phyloP scores from a whole-genome alignment of 345 rosid genomes.

The Lenwebbia sp. region DNA sequence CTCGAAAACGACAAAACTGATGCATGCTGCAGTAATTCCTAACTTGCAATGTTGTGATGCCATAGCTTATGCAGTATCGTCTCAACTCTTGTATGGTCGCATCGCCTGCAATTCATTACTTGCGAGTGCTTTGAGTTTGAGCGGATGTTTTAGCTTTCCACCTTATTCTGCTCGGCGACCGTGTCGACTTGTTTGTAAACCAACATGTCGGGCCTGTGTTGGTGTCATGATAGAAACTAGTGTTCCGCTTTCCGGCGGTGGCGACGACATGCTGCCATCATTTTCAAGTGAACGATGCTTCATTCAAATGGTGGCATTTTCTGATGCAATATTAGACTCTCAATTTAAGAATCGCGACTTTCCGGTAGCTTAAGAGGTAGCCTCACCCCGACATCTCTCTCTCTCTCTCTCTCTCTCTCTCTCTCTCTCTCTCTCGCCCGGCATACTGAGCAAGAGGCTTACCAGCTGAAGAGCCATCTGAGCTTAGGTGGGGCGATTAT shows the following conservation, averaged over 20 bases:
- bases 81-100: neutral
- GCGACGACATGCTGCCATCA: neutral
- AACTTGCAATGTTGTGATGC: neutral
- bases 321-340: neutral
- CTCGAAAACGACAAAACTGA: neutral
- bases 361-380: neutral
- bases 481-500: neutral
- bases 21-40: neutral
- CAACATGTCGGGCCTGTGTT: neutral
- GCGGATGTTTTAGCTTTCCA: neutral
- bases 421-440: no score
- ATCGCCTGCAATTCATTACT: neutral
- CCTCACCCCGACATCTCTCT: neutral
- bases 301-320: neutral
- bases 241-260: neutral
- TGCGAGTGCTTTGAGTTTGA: neutral
- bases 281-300: neutral
- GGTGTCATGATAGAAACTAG: rapidly evolving
- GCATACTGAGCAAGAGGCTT: neutral
- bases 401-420: no score
- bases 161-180: neutral
- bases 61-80: neutral
- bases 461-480: neutral
- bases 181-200: neutral
- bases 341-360: neutral